A percentile compares a stretch with the other conserved stretches of the same genome.
phyloP scores from a whole-genome alignment of 106 monocot genomes.

The Allium sativum region DNA sequence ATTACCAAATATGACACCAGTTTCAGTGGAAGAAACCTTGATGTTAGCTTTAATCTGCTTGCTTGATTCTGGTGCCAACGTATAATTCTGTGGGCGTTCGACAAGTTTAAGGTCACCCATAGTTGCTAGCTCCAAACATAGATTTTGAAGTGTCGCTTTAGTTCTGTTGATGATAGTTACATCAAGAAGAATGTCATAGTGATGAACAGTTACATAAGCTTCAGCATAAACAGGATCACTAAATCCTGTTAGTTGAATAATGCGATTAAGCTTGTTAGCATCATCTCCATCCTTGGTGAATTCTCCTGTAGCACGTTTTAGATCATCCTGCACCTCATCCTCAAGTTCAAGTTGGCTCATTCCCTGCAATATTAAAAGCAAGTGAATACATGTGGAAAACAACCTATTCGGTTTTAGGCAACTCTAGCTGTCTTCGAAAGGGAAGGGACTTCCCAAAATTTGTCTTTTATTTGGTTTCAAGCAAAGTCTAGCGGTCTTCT shows the following conservation, averaged over 20 bases:
- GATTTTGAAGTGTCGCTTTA: slow-evolving; percentile 82
- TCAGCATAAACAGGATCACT: slow-evolving; percentile 96
- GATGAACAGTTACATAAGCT: slow-evolving; percentile 86
- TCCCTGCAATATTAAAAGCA: slow-evolving; percentile 32
- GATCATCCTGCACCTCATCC: slow-evolving; percentile 88
- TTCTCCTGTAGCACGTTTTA: slow-evolving; percentile 89
- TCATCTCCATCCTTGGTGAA: slow-evolving; percentile 83
- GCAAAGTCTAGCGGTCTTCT: no score
- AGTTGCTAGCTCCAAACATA: slow-evolving; percentile 83
- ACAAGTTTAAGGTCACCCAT: slow-evolving; percentile 96
- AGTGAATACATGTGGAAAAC: no score
- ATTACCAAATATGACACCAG: slow-evolving; percentile 92
- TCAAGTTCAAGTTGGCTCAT: slow-evolving; percentile 91
- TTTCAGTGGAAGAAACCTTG: slow-evolving; percentile 97
- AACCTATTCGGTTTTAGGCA: no score
- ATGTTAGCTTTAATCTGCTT: slow-evolving; percentile 84
- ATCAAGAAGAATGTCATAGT: slow-evolving; percentile 93
- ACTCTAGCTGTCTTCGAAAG: no score
- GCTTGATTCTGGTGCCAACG: slow-evolving; percentile 77
- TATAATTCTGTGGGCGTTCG: slow-evolving; percentile 88
- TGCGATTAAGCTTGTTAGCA: slow-evolving; percentile 73
- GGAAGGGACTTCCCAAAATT: no score
- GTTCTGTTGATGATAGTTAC: slow-evolving; percentile 87
- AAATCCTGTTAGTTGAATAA: slow-evolving; percentile 89
- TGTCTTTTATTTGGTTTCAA: no score